Percentiles rank a stretch among this genome's conserved stretches.
Evolutionary conservation across 139 green algal species (phyloP).

Genomic region (Closterium sp.): DNA sequence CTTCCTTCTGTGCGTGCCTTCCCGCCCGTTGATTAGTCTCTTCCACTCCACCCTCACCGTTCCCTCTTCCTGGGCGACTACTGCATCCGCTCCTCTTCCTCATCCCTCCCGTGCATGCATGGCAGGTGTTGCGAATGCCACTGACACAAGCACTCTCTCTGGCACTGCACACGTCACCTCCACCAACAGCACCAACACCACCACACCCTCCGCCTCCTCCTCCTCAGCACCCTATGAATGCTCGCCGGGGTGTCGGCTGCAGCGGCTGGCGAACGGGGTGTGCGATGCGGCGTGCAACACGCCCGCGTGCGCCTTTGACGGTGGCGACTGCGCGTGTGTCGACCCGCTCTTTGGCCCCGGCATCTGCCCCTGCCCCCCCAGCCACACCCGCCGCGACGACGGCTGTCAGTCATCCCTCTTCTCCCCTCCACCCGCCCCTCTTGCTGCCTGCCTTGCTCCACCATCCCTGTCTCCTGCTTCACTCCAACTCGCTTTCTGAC

Average conservation of each 20-base stretch:
- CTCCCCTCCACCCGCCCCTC: neutral
- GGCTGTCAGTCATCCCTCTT: slow-evolving; percentile 20
- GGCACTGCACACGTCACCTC: too few relatives aligned
- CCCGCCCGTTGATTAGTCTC: too few relatives aligned
- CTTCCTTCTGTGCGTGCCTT: too few relatives aligned
- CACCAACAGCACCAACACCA: neutral
- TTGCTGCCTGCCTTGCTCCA: neutral
- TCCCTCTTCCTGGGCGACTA: too few relatives aligned
- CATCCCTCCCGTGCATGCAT: too few relatives aligned
- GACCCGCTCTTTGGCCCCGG: neutral
- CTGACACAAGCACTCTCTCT: too few relatives aligned
- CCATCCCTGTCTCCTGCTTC: neutral
- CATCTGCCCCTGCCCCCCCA: slow-evolving; percentile 29
- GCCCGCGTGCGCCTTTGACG: slow-evolving; percentile 25
- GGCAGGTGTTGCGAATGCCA: neutral
- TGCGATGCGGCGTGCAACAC: slow-evolving; percentile 26
- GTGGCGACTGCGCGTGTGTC: slow-evolving; percentile 29
- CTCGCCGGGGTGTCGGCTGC: neutral
- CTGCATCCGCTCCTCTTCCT: too few relatives aligned
- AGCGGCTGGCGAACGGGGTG: slow-evolving; percentile 9
- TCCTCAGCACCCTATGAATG: neutral
- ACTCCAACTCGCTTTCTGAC: neutral
- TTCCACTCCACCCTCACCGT: too few relatives aligned
- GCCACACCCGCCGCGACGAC: too few relatives aligned
- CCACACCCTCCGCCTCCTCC: neutral